A percentile compares a stretch with the other conserved stretches of the same genome.
These are phyloP conservation scores for Fusarium ambrosium DNA, from an alignment of 2,329 filamentous ascomycete species.

Conservation along the genomic window DNA sequence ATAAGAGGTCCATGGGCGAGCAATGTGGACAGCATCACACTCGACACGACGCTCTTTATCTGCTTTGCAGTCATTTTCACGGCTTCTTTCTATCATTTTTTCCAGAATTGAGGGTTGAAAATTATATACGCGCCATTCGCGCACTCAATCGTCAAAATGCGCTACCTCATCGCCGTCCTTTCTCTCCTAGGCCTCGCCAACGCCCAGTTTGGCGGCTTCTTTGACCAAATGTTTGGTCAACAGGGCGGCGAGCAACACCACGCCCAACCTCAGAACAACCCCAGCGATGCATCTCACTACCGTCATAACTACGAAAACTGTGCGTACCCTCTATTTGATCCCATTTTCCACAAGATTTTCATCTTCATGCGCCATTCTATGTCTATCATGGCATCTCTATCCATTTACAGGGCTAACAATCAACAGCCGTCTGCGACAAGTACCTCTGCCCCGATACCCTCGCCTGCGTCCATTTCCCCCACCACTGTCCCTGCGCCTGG, in stretches of 20 bases:
- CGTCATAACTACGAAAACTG: constrained; percentile 76
- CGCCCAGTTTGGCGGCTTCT: constrained; percentile 92
- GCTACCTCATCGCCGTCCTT: constrained; percentile 61
- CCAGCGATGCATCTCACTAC: constrained; percentile 88
- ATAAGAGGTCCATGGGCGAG: constrained; percentile 36
- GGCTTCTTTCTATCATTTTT: neutral
- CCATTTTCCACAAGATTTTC: neutral
- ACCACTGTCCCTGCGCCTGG: constrained; percentile 95
- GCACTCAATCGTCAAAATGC: constrained; percentile 46
- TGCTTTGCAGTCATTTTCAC: neutral
- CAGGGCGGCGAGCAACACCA: constrained; percentile 61
- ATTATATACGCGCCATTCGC: neutral
- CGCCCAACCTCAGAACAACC: constrained; percentile 79
- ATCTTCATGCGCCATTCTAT: too few relatives aligned
- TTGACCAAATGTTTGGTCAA: constrained; percentile 92
- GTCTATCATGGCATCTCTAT: constrained; percentile 1
- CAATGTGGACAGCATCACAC: constrained; percentile 44
- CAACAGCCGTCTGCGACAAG: constrained; percentile 84
- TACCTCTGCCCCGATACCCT: constrained; percentile 96
- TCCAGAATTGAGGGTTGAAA: neutral
- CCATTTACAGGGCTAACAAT: constrained; percentile 13
- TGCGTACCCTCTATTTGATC: constrained; percentile 52
- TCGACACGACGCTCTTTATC: neutral
- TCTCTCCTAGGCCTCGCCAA: constrained; percentile 72
- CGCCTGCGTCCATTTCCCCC: constrained; percentile 94